A percentile compares a stretch with the other conserved stretches of the same genome.
phyloP scores from a whole-genome alignment of 768 basidiomycete species.

The Pholiota microspora region DNA sequence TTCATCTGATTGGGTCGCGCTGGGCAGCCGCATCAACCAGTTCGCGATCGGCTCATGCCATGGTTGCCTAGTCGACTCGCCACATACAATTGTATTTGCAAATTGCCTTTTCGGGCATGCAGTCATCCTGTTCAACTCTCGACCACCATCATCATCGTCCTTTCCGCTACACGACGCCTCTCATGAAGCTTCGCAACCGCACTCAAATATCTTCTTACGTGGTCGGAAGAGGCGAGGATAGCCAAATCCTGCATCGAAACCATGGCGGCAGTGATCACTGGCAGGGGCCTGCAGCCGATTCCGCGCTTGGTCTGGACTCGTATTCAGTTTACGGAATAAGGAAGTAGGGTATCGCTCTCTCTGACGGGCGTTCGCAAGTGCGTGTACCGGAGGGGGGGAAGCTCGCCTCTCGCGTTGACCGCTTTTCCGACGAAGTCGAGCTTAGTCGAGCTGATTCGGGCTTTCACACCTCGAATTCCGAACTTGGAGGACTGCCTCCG shows the following conservation, averaged over 20 bases:
- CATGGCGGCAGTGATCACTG: neutral
- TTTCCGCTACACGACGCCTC: neutral
- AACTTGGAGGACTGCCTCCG: neutral
- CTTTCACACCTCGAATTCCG: neutral
- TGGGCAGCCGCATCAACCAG: too few species aligned
- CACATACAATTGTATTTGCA: neutral
- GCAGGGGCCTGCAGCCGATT: too few species aligned
- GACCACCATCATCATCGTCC: neutral
- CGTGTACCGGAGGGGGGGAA: too few species aligned
- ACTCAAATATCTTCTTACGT: neutral
- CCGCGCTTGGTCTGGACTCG: too few species aligned
- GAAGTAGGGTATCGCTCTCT: too few species aligned
- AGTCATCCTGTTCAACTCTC: neutral
- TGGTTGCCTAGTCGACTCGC: neutral
- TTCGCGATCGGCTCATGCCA: too few species aligned
- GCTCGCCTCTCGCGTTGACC: neutral
- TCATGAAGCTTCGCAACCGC: neutral
- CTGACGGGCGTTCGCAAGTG: neutral
- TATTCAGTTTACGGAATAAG: neutral
- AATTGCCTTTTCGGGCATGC: neutral
- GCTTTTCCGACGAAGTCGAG: neutral
- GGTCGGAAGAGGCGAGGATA: neutral
- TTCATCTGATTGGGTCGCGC: neutral
- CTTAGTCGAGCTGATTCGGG: too few species aligned
- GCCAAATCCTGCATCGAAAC: neutral